Conservation (phyloP, 140 eudicot species). For the Bidens hawaiensis region DNA sequence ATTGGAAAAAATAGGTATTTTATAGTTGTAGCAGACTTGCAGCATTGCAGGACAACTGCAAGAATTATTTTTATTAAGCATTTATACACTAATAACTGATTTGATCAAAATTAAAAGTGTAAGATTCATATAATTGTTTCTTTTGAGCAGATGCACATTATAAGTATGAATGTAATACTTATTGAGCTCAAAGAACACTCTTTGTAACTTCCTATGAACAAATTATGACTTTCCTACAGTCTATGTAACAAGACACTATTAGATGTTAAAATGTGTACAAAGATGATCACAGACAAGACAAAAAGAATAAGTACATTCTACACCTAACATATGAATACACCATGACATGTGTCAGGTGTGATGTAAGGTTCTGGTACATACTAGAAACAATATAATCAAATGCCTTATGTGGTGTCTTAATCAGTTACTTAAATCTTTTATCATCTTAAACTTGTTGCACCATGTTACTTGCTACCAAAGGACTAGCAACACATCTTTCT, state of each 20-base stretch:
- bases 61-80: neutral
- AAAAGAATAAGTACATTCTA: neutral
- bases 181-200: neutral
- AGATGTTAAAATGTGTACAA: neutral
- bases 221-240: neutral
- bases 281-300: constrained; percentile 12
- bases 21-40: neutral
- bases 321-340: constrained; percentile 1
- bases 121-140: constrained; percentile 1
- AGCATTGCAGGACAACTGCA: neutral
- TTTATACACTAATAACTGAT: constrained; percentile 5
- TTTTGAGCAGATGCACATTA: neutral
- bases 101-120: neutral
- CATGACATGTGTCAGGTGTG: constrained; percentile 5
- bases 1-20: neutral
- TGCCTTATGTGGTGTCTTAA: constrained; percentile 9
- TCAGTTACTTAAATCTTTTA: constrained; percentile 18
- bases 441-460: constrained; percentile 8
- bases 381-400: neutral
- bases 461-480: constrained; percentile 6
- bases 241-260: neutral
- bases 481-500: constrained; percentile 7
- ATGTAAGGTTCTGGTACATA: constrained; percentile 1
- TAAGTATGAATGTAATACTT: too few relatives aligned
- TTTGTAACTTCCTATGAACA: neutral